phyloP scores from a whole-genome alignment of 345 rosid species.

The Psidium guajava region DNA sequence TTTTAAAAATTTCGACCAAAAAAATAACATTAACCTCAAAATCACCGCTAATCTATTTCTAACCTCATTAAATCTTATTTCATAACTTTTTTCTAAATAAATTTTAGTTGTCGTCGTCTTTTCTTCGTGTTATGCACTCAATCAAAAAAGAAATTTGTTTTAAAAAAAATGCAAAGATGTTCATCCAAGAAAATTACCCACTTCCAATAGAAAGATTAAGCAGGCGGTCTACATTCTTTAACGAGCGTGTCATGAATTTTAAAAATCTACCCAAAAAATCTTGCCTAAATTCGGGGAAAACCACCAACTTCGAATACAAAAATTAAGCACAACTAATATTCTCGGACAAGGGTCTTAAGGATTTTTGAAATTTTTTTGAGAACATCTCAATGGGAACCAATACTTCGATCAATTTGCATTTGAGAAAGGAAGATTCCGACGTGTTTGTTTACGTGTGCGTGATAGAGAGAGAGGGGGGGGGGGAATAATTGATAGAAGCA shows the following conservation, averaged over 20 bases:
- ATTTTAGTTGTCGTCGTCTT: no score
- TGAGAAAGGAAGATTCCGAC: background rate
- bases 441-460: background rate
- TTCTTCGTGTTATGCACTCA: no score
- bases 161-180: background rate
- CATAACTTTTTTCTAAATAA: no score
- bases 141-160: no score
- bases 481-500: background rate
- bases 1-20: no score
- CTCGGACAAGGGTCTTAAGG: background rate
- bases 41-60: no score
- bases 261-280: background rate
- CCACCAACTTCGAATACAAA: background rate
- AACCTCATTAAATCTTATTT: no score
- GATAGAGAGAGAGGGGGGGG: background rate
- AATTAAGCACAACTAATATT: background rate
- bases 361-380: background rate
- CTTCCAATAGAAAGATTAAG: background rate
- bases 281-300: background rate
- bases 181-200: background rate
- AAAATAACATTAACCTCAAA: no score
- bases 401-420: background rate
- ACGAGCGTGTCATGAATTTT: background rate
- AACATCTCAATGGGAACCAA: background rate
- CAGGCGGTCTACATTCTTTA: background rate